Evolutionary conservation across 176 grass and related monocot species (phyloP).

Genomic region (Stipa capillata): DNA sequence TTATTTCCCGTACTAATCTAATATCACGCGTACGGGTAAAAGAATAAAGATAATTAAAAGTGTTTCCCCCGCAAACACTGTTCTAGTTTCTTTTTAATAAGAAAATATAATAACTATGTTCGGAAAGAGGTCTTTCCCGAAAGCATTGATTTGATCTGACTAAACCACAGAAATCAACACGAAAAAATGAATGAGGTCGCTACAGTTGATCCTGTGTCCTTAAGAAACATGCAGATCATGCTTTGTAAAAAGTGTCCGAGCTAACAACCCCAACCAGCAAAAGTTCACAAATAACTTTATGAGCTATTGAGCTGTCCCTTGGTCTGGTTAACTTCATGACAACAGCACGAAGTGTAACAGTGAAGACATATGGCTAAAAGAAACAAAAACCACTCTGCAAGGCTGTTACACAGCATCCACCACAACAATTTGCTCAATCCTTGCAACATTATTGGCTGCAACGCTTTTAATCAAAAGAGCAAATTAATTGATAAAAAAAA

Average conservation of each 20-base stretch:
- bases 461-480: background rate
- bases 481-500: background rate
- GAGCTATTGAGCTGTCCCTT: constrained; percentile 15
- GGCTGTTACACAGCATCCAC: constrained; percentile 11
- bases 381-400: constrained; percentile 21
- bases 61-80: no score
- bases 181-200: background rate
- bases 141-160: background rate
- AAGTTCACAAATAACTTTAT: constrained; percentile 24
- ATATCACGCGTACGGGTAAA: no score
- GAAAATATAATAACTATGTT: background rate
- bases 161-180: background rate
- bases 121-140: background rate
- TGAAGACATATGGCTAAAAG: constrained; percentile 43
- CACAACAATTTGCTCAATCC: background rate
- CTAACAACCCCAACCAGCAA: constrained; percentile 21
- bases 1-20: no score
- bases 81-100: constrained; percentile 4
- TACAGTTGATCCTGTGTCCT: background rate
- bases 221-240: constrained; percentile 6
- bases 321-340: background rate
- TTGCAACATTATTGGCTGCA: constrained; percentile 13
- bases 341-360: constrained; percentile 26
- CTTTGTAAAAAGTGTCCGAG: background rate
- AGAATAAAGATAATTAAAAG: no score